These are phyloP conservation scores for Helicocarpus griseus DNA, from an alignment of 2,329 filamentous ascomycete genomes.

Conservation along the genomic window DNA sequence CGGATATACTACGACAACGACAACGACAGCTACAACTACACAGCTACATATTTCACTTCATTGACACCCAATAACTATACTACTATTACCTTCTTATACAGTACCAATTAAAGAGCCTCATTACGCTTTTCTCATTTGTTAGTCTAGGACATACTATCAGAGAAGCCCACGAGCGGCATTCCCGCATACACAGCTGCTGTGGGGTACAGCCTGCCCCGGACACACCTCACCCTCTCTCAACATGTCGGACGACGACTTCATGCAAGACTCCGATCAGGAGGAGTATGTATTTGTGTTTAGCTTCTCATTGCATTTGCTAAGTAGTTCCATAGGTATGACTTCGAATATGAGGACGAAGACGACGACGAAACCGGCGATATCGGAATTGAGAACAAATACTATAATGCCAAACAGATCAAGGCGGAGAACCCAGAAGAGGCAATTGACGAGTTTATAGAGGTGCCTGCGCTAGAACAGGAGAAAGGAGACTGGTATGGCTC, in stretches of 20 bases:
- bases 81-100: neutral
- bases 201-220: neutral
- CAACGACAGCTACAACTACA: no score
- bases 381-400: slow-evolving; percentile 98
- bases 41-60: neutral
- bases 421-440: slow-evolving; percentile 75
- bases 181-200: neutral
- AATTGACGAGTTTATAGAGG: slow-evolving; percentile 82
- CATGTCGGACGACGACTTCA: slow-evolving; percentile 85
- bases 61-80: neutral
- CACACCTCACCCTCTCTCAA: slow-evolving; percentile 1
- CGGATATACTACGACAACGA: no score
- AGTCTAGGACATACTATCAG: no score
- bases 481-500: slow-evolving; percentile 75
- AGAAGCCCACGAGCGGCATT: neutral
- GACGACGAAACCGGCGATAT: slow-evolving; percentile 82
- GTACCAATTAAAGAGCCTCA: no score
- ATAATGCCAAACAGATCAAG: slow-evolving; percentile 98
- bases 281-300: slow-evolving; percentile 45
- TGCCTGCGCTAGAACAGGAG: slow-evolving; percentile 73
- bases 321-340: slow-evolving; percentile 60
- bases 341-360: slow-evolving; percentile 92
- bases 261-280: slow-evolving; percentile 84
- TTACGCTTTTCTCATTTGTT: neutral
- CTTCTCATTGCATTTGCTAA: slow-evolving; percentile 15